These are phyloP conservation scores for Ceratocystis cacaofunesta DNA, from an alignment of 2,329 filamentous ascomycete genomes.

Conservation along the genomic window DNA sequence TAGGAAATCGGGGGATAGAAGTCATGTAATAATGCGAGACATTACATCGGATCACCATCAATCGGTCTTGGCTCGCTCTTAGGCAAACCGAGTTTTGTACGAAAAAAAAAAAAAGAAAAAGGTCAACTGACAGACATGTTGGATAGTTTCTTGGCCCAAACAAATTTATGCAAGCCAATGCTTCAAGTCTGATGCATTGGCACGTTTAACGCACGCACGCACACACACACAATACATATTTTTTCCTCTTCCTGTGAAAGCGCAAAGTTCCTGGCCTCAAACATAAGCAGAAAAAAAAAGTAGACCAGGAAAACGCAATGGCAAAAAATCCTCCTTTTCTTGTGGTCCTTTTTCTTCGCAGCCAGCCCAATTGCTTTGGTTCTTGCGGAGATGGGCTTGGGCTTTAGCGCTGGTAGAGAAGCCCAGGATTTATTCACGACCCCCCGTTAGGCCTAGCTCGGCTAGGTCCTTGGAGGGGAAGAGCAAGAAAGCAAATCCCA, in stretches of 20 bases:
- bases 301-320: not conserved
- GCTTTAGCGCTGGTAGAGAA: not conserved
- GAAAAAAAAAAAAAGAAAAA: not conserved
- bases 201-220: not conserved
- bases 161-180: not conserved
- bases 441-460: not conserved
- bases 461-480: not conserved
- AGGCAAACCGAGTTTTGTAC: too few relatives aligned
- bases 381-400: not conserved
- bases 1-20: not conserved
- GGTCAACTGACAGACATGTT: conserved; percentile 11
- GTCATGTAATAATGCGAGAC: not conserved
- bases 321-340: not conserved
- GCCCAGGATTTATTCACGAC: not conserved
- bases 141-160: conserved; percentile 18
- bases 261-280: not conserved
- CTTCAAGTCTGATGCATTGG: conserved; percentile 1
- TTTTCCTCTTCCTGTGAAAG: not conserved
- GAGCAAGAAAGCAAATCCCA: not conserved
- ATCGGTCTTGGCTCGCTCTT: too few relatives aligned
- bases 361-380: not conserved
- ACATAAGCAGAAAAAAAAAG: not conserved
- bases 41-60: not conserved
- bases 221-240: not conserved
- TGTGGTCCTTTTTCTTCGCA: not conserved